These are phyloP conservation scores for Alternaria burnsii DNA, from an alignment of 2,329 filamentous ascomycete species.

Conservation along the genomic window DNA sequence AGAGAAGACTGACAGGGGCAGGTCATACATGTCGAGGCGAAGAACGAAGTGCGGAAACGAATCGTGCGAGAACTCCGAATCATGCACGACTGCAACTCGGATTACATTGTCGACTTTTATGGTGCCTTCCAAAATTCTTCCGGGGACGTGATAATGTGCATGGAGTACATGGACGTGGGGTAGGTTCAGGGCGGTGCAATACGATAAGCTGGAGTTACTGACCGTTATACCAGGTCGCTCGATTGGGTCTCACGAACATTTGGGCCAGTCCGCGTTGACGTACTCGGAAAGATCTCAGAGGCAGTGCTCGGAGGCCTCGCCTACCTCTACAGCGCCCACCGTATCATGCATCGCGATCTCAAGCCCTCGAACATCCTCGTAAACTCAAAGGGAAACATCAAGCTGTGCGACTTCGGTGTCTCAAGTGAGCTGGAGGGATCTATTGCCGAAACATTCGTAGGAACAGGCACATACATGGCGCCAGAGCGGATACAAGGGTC, in stretches of 20 bases:
- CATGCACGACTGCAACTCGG: constrained; percentile 96
- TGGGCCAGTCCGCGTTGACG: constrained; percentile 92
- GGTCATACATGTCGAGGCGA: constrained; percentile 98
- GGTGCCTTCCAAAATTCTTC: constrained; percentile 96
- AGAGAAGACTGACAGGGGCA: constrained; percentile 52
- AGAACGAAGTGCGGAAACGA: constrained; percentile 94
- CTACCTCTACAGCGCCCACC: constrained; percentile 93
- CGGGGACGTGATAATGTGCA: constrained; percentile 98
- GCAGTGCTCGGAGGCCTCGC: constrained; percentile 91
- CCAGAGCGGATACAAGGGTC: constrained; percentile 97
- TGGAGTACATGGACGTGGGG: constrained; percentile 99
- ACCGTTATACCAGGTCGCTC: constrained; percentile 70
- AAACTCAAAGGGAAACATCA: constrained; percentile 93
- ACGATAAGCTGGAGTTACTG: constrained; percentile 14
- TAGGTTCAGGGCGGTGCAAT: constrained; percentile 60
- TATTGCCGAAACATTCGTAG: constrained; percentile 96
- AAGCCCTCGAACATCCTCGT: constrained; percentile 98
- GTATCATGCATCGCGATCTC: constrained; percentile 99
- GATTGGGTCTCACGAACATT: constrained; percentile 95
- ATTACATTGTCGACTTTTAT: constrained; percentile 97
- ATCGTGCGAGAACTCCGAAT: constrained; percentile 98
- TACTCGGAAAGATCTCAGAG: constrained; percentile 96
- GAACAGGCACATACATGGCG: constrained; percentile 99
- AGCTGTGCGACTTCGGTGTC: constrained; percentile 98
- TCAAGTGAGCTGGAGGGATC: constrained; percentile 98